Percentiles rank a stretch among this genome's conserved stretches.
Conservation (phyloP, 306 rosid genomes). For the Amphicarpaea edgeworthii region DNA sequence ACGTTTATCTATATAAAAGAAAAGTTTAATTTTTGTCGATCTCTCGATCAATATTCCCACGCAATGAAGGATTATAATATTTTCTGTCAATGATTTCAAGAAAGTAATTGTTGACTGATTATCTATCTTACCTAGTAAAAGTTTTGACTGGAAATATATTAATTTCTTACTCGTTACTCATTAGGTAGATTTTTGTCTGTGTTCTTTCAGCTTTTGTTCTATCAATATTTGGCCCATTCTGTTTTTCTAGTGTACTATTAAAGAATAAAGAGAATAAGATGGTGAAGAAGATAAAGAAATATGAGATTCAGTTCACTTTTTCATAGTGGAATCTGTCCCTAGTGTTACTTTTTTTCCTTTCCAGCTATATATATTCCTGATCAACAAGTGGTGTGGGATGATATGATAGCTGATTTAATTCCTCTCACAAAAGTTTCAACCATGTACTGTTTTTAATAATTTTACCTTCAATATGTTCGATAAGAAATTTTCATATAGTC, state of each 20-base stretch:
- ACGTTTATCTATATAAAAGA: too few species aligned
- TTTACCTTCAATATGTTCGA: neutral
- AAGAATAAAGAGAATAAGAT: constrained; percentile 11
- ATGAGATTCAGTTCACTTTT: constrained; percentile 39
- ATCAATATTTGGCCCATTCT: neutral
- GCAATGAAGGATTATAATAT: neutral
- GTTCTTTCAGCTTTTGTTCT: neutral
- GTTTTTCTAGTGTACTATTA: neutral
- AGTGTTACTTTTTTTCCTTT: neutral
- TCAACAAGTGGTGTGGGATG: constrained; percentile 17
- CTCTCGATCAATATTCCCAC: neutral
- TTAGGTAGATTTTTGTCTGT: neutral
- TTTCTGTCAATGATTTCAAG: neutral
- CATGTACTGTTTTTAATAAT: neutral
- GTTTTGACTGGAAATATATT: neutral
- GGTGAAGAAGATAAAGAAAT: constrained; percentile 13
- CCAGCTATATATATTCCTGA: constrained; percentile 42
- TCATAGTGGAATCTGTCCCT: constrained; percentile 26
- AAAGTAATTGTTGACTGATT: constrained; percentile 17
- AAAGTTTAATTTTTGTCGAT: too few species aligned
- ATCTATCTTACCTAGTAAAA: neutral
- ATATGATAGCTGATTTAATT: constrained; percentile 40
- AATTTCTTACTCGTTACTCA: neutral
- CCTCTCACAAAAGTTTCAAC: constrained; percentile 8
- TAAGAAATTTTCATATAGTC: neutral